phyloP scores from a whole-genome alignment of 768 basidiomycete genomes.

The Macrolepiota fuliginosa region DNA sequence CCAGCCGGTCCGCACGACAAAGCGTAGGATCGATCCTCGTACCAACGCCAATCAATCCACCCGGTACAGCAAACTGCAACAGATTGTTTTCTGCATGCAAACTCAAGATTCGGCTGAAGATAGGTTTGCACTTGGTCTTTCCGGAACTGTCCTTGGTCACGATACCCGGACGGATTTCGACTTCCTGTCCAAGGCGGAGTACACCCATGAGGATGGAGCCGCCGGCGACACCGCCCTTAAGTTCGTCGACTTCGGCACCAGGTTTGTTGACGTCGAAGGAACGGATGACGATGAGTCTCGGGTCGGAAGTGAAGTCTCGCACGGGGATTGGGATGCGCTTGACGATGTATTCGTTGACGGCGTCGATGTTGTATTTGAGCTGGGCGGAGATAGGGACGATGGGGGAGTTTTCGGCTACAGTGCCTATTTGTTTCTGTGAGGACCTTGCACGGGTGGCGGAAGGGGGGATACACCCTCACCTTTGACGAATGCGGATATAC shows the following conservation, averaged over 20 bases:
- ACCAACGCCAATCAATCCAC: conserved; percentile 97
- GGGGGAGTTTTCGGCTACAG: conserved; percentile 94
- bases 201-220: conserved; percentile 94
- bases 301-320: conserved; percentile 89
- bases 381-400: conserved; percentile 99
- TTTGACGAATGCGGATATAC: conserved; percentile 94
- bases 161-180: conserved; percentile 96
- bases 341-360: conserved; percentile 98
- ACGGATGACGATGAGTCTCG: conserved; percentile 96
- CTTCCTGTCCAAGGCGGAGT: conserved; percentile 85
- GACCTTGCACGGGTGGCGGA: not conserved
- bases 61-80: conserved; percentile 92
- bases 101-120: conserved; percentile 88
- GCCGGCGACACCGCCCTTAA: conserved; percentile 98
- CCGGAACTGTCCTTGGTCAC: conserved; percentile 94
- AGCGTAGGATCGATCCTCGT: conserved; percentile 96
- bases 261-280: conserved; percentile 99
- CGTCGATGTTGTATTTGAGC: conserved; percentile 98
- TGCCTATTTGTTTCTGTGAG: conserved; percentile 55
- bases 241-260: conserved; percentile 92
- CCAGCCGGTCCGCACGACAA: conserved; percentile 93
- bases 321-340: conserved; percentile 93
- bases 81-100: conserved; percentile 95
- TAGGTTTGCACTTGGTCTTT: conserved; percentile 88
- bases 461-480: conserved; percentile 40